Evolutionary conservation across 768 basidiomycete genomes (phyloP).

Genomic region (Phylloporus rhodoxanthus): DNA sequence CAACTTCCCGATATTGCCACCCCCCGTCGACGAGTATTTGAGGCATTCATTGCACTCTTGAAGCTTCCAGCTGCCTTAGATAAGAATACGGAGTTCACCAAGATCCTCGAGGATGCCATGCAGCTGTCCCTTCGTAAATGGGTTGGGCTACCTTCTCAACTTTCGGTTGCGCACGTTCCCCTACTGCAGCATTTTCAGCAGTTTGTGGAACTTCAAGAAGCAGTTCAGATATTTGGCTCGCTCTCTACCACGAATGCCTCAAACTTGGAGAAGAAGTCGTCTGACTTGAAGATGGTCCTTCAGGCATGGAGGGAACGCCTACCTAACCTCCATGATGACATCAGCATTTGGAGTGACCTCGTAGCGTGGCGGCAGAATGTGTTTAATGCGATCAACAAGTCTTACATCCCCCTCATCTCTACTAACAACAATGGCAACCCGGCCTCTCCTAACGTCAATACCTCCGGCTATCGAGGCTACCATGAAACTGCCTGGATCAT

Average conservation of each 20-base stretch:
- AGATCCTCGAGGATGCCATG: slow-evolving; percentile 90
- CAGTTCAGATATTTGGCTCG: slow-evolving; percentile 89
- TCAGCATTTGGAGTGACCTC: slow-evolving; percentile 98
- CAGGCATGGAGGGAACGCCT: slow-evolving; percentile 96
- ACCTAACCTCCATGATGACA: slow-evolving; percentile 94
- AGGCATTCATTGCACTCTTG: slow-evolving; percentile 86
- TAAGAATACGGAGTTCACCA: slow-evolving; percentile 83
- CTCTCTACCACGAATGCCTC: slow-evolving; percentile 77
- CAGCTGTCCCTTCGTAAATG: slow-evolving; percentile 95
- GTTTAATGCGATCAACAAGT: slow-evolving; percentile 93
- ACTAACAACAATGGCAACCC: slow-evolving; percentile 44
- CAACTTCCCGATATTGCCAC: slow-evolving; percentile 83
- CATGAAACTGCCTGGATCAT: slow-evolving; percentile 99
- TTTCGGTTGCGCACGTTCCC: slow-evolving; percentile 91
- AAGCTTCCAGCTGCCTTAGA: slow-evolving; percentile 78
- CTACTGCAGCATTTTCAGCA: slow-evolving; percentile 97
- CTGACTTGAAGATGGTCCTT: slow-evolving; percentile 92
- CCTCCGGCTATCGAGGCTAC: slow-evolving; percentile 91
- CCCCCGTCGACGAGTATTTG: slow-evolving; percentile 95
- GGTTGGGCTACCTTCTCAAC: slow-evolving; percentile 78
- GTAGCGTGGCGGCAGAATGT: slow-evolving; percentile 99
- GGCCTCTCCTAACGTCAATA: slow-evolving; percentile 57
- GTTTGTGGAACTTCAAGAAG: slow-evolving; percentile 95
- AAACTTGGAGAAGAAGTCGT: slow-evolving; percentile 92
- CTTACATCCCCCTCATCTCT: slow-evolving; percentile 86